phyloP scores from a whole-genome alignment of 2,329 filamentous ascomycete species.

The Clonostachys rosea region DNA sequence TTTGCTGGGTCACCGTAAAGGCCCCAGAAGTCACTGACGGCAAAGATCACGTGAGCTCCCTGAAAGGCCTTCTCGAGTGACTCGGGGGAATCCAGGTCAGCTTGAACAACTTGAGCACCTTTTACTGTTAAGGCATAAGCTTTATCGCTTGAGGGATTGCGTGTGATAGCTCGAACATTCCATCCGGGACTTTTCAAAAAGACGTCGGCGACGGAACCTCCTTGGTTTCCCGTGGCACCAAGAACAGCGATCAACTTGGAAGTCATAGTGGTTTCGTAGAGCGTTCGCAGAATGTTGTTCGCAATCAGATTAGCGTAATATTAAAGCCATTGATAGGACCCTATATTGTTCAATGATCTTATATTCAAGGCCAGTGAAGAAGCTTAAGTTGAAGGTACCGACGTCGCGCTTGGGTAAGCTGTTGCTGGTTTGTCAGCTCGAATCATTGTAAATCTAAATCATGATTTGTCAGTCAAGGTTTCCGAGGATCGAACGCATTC shows the following conservation, averaged over 20 bases:
- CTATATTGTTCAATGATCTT: too few species aligned
- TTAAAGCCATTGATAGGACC: too few species aligned
- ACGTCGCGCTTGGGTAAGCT: too few species aligned
- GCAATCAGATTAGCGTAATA: too few species aligned
- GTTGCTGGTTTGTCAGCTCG: too few species aligned
- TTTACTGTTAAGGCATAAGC: neutral
- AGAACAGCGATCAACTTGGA: neutral
- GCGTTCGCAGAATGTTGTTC: neutral
- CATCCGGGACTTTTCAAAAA: slow-evolving; percentile 5
- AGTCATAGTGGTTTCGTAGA: neutral
- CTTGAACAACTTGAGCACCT: slow-evolving; percentile 8
- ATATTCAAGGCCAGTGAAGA: too few species aligned
- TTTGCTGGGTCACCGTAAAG: slow-evolving; percentile 4
- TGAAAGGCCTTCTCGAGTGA: slow-evolving; percentile 6
- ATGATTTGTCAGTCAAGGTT: too few species aligned
- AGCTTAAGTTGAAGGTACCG: too few species aligned
- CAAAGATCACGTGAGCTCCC: slow-evolving; percentile 7
- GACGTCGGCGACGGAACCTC: slow-evolving; percentile 6
- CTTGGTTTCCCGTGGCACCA: slow-evolving; percentile 4
- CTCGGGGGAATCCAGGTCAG: slow-evolving; percentile 3
- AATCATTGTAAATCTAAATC: too few species aligned
- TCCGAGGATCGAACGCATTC: too few species aligned
- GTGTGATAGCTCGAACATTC: slow-evolving; percentile 8
- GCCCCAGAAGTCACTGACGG: slow-evolving; percentile 4
- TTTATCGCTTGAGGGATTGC: slow-evolving; percentile 1